Evolutionary conservation across 306 rosid genomes (phyloP).

Genomic region (Crataegus laevigata): DNA sequence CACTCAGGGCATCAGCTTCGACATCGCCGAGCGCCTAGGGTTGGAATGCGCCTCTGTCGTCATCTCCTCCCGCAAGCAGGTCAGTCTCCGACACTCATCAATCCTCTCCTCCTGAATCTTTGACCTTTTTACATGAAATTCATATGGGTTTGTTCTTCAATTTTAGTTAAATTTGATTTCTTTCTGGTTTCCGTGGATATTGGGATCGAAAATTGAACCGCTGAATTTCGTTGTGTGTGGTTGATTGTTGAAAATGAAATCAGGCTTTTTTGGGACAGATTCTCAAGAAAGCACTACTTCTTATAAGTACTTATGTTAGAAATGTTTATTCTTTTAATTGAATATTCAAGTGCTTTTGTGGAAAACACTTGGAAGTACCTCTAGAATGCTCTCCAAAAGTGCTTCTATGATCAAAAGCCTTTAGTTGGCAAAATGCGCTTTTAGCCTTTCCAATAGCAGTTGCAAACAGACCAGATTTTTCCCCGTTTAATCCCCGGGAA

Average conservation of each 20-base stretch:
- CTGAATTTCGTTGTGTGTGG: background rate
- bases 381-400: too few relatives aligned
- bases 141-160: background rate
- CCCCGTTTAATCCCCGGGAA: background rate
- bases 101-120: too few relatives aligned
- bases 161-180: background rate
- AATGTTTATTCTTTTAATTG: too few relatives aligned
- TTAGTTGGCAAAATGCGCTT: too few relatives aligned
- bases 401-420: too few relatives aligned
- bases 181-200: background rate
- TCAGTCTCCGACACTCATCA: background rate
- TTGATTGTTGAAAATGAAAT: background rate
- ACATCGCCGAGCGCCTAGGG: conserved; percentile 79
- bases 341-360: too few relatives aligned
- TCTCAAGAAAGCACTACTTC: too few relatives aligned
- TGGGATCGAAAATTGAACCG: background rate
- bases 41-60: conserved; percentile 88
- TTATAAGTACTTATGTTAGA: too few relatives aligned
- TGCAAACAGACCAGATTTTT: too few relatives aligned
- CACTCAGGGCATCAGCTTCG: conserved; percentile 88
- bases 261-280: too few relatives aligned
- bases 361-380: too few relatives aligned
- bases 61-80: conserved; percentile 92
- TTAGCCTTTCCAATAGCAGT: too few relatives aligned
- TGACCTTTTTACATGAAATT: background rate